phyloP scores from a whole-genome alignment of 106 monocot species.

The Agapanthus africanus region DNA sequence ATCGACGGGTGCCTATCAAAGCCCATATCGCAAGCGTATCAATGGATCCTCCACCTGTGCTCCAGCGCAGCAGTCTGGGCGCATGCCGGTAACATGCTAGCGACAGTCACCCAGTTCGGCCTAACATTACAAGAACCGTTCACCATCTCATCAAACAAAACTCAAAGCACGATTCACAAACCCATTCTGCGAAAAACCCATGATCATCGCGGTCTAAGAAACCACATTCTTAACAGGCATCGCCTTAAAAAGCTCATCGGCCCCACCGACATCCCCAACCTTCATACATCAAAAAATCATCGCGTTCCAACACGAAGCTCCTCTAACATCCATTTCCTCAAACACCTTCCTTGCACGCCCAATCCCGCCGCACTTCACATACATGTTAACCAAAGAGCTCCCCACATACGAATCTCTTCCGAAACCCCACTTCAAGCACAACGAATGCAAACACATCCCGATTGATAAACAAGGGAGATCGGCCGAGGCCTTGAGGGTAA shows the following conservation, averaged over 20 bases:
- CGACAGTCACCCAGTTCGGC: conserved; percentile 69
- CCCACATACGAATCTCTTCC: conserved; percentile 38
- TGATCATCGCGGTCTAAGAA: conserved; percentile 64
- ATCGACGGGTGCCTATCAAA: conserved; percentile 41
- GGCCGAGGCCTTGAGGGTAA: conserved; percentile 48
- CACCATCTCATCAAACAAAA: conserved; percentile 42
- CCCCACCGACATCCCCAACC: conserved; percentile 20
- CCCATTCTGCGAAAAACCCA: conserved; percentile 51
- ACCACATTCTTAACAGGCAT: conserved; percentile 55
- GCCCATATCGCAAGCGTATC: conserved; percentile 36
- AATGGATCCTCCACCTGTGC: conserved; percentile 47
- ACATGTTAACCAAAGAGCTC: conserved; percentile 47
- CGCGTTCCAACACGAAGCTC: conserved; percentile 42
- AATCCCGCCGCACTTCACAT: conserved; percentile 26
- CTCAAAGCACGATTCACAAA: conserved; percentile 29
- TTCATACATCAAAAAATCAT: conserved; percentile 33
- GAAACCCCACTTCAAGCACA: conserved; percentile 27
- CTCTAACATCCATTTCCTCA: conserved; percentile 30
- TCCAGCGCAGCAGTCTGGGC: conserved; percentile 46
- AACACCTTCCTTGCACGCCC: conserved; percentile 34
- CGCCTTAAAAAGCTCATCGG: conserved; percentile 40
- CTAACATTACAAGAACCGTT: conserved; percentile 18
- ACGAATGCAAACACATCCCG: conserved; percentile 29
- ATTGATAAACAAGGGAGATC: conserved; percentile 7
- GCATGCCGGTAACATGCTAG: conserved; percentile 61